Evolutionary conservation across 2,329 filamentous ascomycete species (phyloP).

Genomic region (Curvularia lunata): DNA sequence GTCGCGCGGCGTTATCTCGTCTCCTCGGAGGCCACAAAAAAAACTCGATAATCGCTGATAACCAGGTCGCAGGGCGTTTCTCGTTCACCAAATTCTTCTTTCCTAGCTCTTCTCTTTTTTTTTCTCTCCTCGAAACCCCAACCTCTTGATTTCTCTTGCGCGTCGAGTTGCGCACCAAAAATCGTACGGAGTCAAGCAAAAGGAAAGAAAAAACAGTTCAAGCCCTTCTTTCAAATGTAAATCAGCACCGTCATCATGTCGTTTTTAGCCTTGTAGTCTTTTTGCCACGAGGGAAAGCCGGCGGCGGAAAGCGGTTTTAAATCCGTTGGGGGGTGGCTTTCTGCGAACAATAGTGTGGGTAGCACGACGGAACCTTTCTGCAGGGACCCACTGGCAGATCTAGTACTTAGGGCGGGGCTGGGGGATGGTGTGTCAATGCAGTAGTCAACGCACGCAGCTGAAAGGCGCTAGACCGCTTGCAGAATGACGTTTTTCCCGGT

Average conservation of each 20-base stretch:
- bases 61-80: no score
- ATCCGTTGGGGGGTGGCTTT: constrained; percentile 18
- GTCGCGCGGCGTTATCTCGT: constrained; percentile 1
- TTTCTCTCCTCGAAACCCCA: neutral
- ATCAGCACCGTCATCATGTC: constrained; percentile 29
- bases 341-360: no score
- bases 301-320: constrained; percentile 19
- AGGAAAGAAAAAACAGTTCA: constrained; percentile 14
- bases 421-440: constrained; percentile 4
- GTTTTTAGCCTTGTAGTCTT: constrained; percentile 2
- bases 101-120: neutral
- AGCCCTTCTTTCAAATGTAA: constrained; percentile 21
- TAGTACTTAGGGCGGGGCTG: constrained; percentile 33
- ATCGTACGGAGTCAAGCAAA: no score
- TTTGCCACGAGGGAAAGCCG: constrained; percentile 15
- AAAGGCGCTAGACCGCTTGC: constrained; percentile 25
- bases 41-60: neutral
- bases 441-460: no score
- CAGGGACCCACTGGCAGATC: constrained; percentile 24
- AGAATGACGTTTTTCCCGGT: constrained; percentile 25
- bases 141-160: neutral
- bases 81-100: neutral
- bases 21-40: constrained; percentile 4
- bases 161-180: neutral
- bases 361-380: neutral